Evolutionary conservation across 768 basidiomycete species (phyloP), one percentile per base, ranked within the genome.

Genomic region (Calocera viscosa): DNA sequence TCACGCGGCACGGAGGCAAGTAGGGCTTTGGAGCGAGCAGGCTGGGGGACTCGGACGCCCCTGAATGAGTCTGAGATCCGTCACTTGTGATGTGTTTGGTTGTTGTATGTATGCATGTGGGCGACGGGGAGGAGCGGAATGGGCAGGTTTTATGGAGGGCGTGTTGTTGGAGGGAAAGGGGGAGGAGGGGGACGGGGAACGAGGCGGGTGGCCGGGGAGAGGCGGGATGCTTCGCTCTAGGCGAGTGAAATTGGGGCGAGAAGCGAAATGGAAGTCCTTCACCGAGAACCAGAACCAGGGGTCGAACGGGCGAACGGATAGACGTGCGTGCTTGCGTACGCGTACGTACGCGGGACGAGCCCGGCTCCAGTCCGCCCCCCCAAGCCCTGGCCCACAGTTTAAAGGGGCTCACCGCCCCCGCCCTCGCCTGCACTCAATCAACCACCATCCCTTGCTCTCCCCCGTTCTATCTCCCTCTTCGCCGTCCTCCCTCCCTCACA

Each of bases 361-460:
- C 43, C 43, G 43, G 43, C 43, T 47, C 8, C 43, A 19, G 43
- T 47, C 8, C 43, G 5, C 43, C 43, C 43, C 43, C 7, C 8
- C 24, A 3, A 3, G 5, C 43, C 43, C 43, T 24, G 16, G 7
- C 43, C 43, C 16, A 47, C n/a, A n/a, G 63, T 63, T 63, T 34
- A 64, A 64, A 35, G 63, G 63, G 38, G 60, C 60, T 12, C 60
- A 63, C 22, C 11, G 60, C 60, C 60, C 60, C 60, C 28, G 33
- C 24, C 24, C 60, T n/a, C 60, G 11, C 60, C 60, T 47, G 16
- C 7, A 19, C 43, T 47, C 24, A 19, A 47, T 47, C 43, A 5
- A 19, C 19, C 43, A 47, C 43, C 43, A 47, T 47, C 43, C 16
- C 24, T 19, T 47, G 43, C 43, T 47, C 16, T 26, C 30, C 26